A percentile compares a stretch with the other conserved stretches of the same genome.
phyloP scores from a whole-genome alignment of 441 rosid species.

The Populus tomentosa region DNA sequence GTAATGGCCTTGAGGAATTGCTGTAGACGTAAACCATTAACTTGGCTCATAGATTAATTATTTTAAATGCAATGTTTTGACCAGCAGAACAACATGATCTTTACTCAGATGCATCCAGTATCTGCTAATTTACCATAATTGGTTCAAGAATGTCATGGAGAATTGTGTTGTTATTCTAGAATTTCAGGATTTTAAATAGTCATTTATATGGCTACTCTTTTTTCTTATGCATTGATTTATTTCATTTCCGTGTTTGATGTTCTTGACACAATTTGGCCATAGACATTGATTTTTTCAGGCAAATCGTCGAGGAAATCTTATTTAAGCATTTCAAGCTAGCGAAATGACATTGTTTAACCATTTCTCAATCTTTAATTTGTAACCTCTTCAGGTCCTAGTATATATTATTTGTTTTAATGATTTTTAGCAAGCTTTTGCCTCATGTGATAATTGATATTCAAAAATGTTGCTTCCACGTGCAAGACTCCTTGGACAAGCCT shows the following conservation, averaged over 20 bases:
- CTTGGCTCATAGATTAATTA: neutral
- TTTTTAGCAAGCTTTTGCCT: neutral
- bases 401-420: neutral
- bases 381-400: neutral
- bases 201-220: neutral
- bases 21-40: neutral
- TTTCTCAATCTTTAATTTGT: neutral
- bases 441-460: neutral
- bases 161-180: neutral
- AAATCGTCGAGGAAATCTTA: neutral
- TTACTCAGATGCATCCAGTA: neutral
- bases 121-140: neutral
- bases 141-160: neutral
- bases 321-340: neutral
- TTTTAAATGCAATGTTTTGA: neutral
- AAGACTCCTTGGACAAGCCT: neutral
- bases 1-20: conserved; percentile 3
- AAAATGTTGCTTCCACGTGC: neutral
- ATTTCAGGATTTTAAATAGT: neutral
- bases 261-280: neutral
- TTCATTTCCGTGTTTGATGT: neutral
- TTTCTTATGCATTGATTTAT: neutral
- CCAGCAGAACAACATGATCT: neutral
- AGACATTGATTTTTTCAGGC: neutral
- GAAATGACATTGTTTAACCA: neutral